Conservation (phyloP, 2,329 filamentous ascomycete genomes). For the Pseudocercospora musae region DNA sequence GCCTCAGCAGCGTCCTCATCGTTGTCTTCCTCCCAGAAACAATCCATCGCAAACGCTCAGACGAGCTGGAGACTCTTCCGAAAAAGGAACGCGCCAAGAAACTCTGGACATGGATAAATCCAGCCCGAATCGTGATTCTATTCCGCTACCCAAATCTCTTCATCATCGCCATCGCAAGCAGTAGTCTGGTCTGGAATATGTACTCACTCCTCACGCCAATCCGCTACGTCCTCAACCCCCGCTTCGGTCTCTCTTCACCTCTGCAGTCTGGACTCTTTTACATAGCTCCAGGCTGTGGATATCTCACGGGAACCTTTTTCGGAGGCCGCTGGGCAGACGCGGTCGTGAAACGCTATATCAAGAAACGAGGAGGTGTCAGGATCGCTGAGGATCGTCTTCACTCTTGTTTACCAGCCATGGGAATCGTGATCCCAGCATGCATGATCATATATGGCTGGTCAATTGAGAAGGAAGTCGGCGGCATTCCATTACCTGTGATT, state of each 20-base stretch:
- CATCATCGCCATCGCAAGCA: slow-evolving; percentile 58
- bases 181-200: slow-evolving; percentile 71
- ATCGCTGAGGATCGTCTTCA: slow-evolving; percentile 67
- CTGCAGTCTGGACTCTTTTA: slow-evolving; percentile 70
- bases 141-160: slow-evolving; percentile 69
- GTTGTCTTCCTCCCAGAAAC: slow-evolving; percentile 70
- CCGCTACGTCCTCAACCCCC: slow-evolving; percentile 70
- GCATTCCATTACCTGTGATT: slow-evolving; percentile 62
- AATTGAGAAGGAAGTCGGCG: slow-evolving; percentile 54
- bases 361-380: slow-evolving; percentile 54
- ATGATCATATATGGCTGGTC: slow-evolving; percentile 69
- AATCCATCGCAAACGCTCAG: slow-evolving; percentile 61
- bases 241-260: slow-evolving; percentile 65
- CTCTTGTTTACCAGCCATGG: slow-evolving; percentile 55
- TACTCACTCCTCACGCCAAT: slow-evolving; percentile 56
- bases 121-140: slow-evolving; percentile 59
- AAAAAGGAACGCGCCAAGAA: slow-evolving; percentile 49
- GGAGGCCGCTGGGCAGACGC: slow-evolving; percentile 70
- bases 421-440: slow-evolving; percentile 55
- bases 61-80: slow-evolving; percentile 58
- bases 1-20: slow-evolving; percentile 56
- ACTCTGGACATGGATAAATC: slow-evolving; percentile 64
- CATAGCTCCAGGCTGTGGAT: slow-evolving; percentile 68
- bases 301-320: slow-evolving; percentile 65
- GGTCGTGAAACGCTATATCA: slow-evolving; percentile 63